phyloP scores from a whole-genome alignment of 169 alveolate genomes.

The Eimeria praecox region DNA sequence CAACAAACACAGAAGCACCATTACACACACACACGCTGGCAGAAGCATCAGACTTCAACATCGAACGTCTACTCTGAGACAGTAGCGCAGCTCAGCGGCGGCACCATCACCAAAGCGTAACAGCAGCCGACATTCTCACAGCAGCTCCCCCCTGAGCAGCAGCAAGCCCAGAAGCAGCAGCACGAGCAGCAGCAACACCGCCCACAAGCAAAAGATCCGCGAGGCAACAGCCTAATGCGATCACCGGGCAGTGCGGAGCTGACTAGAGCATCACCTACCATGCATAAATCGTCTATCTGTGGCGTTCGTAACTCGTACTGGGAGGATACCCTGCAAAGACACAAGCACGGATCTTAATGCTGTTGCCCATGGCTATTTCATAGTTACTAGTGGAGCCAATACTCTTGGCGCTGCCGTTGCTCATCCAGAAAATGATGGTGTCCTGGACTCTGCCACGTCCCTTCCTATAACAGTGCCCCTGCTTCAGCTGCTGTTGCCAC shows the following conservation, averaged over 20 bases:
- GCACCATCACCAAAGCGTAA: background rate
- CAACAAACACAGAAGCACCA: background rate
- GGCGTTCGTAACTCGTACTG: conserved; percentile 63
- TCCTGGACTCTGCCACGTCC: background rate
- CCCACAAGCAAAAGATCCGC: background rate
- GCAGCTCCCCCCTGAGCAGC: background rate
- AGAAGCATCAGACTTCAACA: background rate
- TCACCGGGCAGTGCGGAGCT: background rate
- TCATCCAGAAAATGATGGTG: background rate
- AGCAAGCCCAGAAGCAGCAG: background rate
- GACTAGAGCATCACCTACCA: conserved; percentile 15
- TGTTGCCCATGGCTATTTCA: background rate
- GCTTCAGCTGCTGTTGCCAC: background rate
- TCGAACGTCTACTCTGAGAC: background rate
- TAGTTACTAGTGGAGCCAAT: background rate
- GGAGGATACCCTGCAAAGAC: conserved; percentile 57
- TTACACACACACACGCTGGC: background rate
- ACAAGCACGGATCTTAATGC: background rate
- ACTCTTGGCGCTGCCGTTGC: background rate
- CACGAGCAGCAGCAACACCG: background rate
- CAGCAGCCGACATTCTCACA: background rate
- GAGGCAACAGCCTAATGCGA: background rate
- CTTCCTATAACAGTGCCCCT: background rate
- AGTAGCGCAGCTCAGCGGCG: background rate
- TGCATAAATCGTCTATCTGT: conserved; percentile 72